A percentile compares a stretch with the other conserved stretches of the same genome.
These are phyloP conservation scores for Didymosphaeria variabile DNA, from an alignment of 2,329 filamentous ascomycete species.

Conservation along the genomic window DNA sequence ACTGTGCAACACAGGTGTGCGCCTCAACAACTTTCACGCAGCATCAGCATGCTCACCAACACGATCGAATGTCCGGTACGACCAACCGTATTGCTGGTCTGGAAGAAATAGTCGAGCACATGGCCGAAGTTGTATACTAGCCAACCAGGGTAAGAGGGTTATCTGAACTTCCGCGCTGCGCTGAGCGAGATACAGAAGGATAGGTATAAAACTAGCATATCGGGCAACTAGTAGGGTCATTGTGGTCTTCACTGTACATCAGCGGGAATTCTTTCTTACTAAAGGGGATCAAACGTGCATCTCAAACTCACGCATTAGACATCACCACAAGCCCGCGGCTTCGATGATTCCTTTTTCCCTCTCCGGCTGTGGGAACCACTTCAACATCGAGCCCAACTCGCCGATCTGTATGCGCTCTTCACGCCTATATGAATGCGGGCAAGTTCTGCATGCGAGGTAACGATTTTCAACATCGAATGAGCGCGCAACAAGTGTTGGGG, in stretches of 20 bases:
- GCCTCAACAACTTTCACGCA: conserved; percentile 71
- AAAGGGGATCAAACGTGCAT: conserved; percentile 2
- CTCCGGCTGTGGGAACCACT: conserved; percentile 45
- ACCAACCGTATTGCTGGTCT: conserved; percentile 68
- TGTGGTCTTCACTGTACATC: not conserved
- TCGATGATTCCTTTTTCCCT: conserved; percentile 23
- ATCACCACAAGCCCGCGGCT: conserved; percentile 21
- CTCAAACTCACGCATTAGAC: conserved; percentile 21
- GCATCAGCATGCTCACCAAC: conserved; percentile 72
- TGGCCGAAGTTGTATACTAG: conserved; percentile 63
- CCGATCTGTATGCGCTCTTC: conserved; percentile 16
- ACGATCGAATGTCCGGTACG: conserved; percentile 70
- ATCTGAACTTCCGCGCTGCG: conserved; percentile 66
- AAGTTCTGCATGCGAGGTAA: conserved; percentile 14
- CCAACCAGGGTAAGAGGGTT: conserved; percentile 69
- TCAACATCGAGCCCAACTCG: conserved; percentile 45
- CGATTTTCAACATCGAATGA: not conserved
- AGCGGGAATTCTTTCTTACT: not conserved
- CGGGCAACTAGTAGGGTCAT: conserved; percentile 21
- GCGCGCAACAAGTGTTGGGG: not conserved
- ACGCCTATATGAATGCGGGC: conserved; percentile 17
- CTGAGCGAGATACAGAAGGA: conserved; percentile 67
- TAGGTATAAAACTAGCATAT: conserved; percentile 25
- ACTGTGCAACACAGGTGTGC: conserved; percentile 59
- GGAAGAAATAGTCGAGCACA: conserved; percentile 65